Base-by-base conservation (phyloP, 768 basidiomycete genomes). In the Hericium alpestre region DNA sequence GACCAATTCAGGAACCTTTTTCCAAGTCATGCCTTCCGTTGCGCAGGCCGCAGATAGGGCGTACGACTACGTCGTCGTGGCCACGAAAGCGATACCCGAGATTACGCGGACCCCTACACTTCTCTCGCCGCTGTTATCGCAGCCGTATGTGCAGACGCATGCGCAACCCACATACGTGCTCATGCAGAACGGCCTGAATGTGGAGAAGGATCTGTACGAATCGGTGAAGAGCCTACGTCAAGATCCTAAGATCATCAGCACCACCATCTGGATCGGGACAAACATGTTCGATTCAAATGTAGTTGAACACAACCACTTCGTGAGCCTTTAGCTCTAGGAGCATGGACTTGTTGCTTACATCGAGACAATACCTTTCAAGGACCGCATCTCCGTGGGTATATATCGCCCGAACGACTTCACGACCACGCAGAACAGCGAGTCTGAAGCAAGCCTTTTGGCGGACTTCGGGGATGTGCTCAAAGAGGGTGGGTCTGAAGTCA, bases 1-100 rank as follows among this genome's bases (percentile, higher is more conserved):
- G 13, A 20, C 11, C 43, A 46, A n/a, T 20, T 46, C 20, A 40
- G 11, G 47, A 37, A 38, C 47, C n/a, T 62, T 18, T n/a, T 12
- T 46, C 38, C 18, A 47, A 87, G 87, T 86, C 53, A 77, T 80
- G 62, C 75, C 68, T 38, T 79, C 80, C 3, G 75, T 89, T 32
- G 67, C 66, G 1, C 81, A 82, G 41, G 87, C 87, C 11, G 73
- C 78, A 16, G 84, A 86, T 65, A 66, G 73, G 38, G 65, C 75
- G 0, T 90, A 88, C 66, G 73, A 77, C 47, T 81, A 83, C 66
- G 85, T 87, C 5, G 68, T 90, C 32, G 66, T 88, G 50, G 75
- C 83, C 3, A 87, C 85, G 1, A 90, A 90, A 65, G 81, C 82
- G 4, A 69, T 89, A 16, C 87, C 87, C 3, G 87, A 90, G 62